Base-by-base conservation (phyloP, 441 rosid species). In the Arabidopsis hybrid region DNA sequence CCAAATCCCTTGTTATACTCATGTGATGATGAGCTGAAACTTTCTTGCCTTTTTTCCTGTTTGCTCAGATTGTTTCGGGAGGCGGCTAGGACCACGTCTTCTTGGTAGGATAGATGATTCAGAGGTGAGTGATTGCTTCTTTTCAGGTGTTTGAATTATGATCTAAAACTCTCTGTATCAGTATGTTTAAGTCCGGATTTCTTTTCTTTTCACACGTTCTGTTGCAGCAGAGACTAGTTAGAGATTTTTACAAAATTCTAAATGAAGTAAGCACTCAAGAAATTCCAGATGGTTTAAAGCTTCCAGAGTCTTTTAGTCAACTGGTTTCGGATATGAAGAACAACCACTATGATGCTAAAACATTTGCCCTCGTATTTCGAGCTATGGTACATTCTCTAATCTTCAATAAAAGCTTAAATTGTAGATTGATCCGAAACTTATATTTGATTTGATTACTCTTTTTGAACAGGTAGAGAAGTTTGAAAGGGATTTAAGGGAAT, bases 31-130 rank as follows among this genome's bases (percentile, higher is more conserved):
- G 70, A 49, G 65, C 61, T 68, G 51, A 40, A 77, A 61, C 47
- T 65, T 70, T 61, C 26, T 74, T 38, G 13, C 5, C 64, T 43
- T 31, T 29, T 73, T 39, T 39, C 31, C 12, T 67, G 59, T 60
- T 12, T 73, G 56, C 65, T 67, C 87, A 96, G 99, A 87, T 88
- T 96, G 99, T 87, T 89, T 96, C 82, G 98, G 97, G 67, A 87
- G 99, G 86, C 88, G 97, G 73, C 82, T 89, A 72, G 98, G 99
- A 84, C 99, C 99, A 51, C 89, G 84, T 82, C 79, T 96, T 85
- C 95, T 95, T 60, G 93, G 95, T 50, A 85, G 93, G 78, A 86
- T 75, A 74, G 98, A 93, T 88, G 96, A 88, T 84, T 93, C 99
- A 57, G 98, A 83, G 93, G 99, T 93, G 86, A 86, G 75, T 56